Conservation (phyloP, 805 yeast species). For the Saccharomycopsis lassenensis region DNA sequence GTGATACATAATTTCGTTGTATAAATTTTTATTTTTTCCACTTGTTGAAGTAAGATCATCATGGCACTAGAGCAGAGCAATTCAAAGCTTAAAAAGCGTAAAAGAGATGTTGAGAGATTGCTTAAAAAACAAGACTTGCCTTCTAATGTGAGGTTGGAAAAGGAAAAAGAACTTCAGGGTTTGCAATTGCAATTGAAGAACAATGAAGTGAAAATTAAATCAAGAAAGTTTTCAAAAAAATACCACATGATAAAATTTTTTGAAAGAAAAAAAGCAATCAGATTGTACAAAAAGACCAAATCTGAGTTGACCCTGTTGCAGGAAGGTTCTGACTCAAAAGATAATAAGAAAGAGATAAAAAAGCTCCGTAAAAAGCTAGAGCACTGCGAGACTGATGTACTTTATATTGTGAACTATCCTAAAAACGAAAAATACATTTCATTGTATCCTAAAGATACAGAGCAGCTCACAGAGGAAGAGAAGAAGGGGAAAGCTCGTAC, state of each 20-base stretch:
- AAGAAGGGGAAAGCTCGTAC: constrained; percentile 32
- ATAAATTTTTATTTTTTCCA: too few species aligned
- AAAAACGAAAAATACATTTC: constrained; percentile 70
- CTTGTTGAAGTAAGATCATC: too few species aligned
- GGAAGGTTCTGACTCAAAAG: constrained; percentile 22
- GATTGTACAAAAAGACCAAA: constrained; percentile 45
- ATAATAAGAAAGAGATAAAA: constrained; percentile 23
- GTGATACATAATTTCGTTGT: too few species aligned
- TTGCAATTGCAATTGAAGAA: constrained; percentile 45
- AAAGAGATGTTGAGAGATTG: constrained; percentile 74
- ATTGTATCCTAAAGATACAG: constrained; percentile 44
- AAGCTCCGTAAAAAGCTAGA: constrained; percentile 38
- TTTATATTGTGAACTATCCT: constrained; percentile 71
- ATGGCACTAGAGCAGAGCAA: constrained; percentile 21
- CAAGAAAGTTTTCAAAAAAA: constrained; percentile 48
- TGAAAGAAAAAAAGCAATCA: constrained; percentile 74
- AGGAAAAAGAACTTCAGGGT: constrained; percentile 67
- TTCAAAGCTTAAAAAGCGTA: constrained; percentile 66
- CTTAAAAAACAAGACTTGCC: constrained; percentile 43
- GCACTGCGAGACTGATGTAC: constrained; percentile 57
- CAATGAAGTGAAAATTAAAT: constrained; percentile 33
- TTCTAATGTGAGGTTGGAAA: constrained; percentile 52
- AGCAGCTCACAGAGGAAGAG: constrained; percentile 24
- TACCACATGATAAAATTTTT: constrained; percentile 93
- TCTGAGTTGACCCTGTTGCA: constrained; percentile 24